Percentiles rank a stretch among this genome's conserved stretches.
Evolutionary conservation across 768 basidiomycete species (phyloP).

Genomic region (Hypsizygus marmoreus): DNA sequence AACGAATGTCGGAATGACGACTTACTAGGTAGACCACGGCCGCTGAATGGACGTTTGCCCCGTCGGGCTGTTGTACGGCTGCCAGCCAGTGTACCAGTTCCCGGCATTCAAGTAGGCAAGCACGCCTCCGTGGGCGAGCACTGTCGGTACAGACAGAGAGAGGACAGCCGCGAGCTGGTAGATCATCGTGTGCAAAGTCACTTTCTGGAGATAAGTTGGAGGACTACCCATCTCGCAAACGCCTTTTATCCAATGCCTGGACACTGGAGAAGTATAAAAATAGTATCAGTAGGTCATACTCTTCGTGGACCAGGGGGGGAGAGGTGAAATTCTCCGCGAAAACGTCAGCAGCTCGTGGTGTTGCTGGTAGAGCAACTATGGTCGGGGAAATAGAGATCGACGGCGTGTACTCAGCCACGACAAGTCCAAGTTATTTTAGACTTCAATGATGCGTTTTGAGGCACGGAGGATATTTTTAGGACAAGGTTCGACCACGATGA

Average conservation of each 20-base stretch:
- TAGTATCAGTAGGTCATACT: background rate
- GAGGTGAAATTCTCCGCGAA: slow-evolving; percentile 12
- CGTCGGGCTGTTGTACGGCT: slow-evolving; percentile 41
- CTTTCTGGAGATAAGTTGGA: no score
- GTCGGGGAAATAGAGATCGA: slow-evolving; percentile 14
- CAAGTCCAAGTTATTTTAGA: background rate
- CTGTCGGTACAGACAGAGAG: slow-evolving; percentile 29
- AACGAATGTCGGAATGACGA: background rate
- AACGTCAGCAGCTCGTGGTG: background rate
- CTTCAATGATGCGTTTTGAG: background rate
- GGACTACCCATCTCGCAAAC: no score
- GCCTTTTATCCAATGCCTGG: no score
- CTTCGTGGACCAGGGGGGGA: no score
- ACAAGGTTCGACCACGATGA: no score
- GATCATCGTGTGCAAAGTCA: slow-evolving; percentile 28
- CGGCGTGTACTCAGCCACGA: background rate
- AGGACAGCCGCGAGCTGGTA: slow-evolving; percentile 30
- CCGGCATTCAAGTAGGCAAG: slow-evolving; percentile 41
- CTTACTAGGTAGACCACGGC: slow-evolving; percentile 47
- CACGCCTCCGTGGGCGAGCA: slow-evolving; percentile 46
- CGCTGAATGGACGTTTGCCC: slow-evolving; percentile 46
- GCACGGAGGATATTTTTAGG: no score
- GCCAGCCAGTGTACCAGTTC: slow-evolving; percentile 42
- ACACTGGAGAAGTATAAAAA: no score
- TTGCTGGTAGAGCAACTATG: slow-evolving; percentile 2